Base-by-base conservation (phyloP, 1,284 basidiomycete species). In the Taiwanofungus camphoratus region DNA sequence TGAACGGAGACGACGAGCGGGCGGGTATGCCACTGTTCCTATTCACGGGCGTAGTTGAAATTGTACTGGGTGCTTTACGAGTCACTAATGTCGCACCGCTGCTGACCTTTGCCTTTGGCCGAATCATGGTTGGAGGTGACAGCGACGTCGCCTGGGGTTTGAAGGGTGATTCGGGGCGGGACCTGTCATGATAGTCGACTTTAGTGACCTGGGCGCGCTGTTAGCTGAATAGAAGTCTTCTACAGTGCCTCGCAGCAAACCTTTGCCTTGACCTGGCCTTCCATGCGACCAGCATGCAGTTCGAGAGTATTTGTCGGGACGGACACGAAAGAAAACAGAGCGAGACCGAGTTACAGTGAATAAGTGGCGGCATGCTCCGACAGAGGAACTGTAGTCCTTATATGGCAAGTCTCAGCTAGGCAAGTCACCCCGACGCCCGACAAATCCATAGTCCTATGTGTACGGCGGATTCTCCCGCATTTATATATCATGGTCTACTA, bases 31-130 rank as follows among this genome's bases (percentile, higher is more conserved):
- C 32, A 44, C 42, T 53, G 49, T 45, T 34, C 20, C 54, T 58
- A 20, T 49, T 31, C 21, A 49, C 53, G 27, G 41, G 49, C 16
- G 46, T 37, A 22, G 50, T 45, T 27, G 41, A 51, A 22, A 57
- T 48, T 45, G 59, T 54, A 46, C 49, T 59, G 47, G 39, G 60
- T 63, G 41, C 47, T 32, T 65, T 81, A 38, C 74, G 72, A 5
- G 56, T 34, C 20, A 63, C 55, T 5, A 67, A 56, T 24, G 67
- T 71, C 36, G 76, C 78, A 52, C 67, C 74, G 46, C 64, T 71
- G 52, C 76, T 82, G 23, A 85, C 68, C 59, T 79, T 84, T 39
- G 77, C 79, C 55, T 69, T 80, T 6, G 76, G 76, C 45, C 74
- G 65, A 29, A 72, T 63, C 21, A 51, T 33, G 5, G 60, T 50